Evolutionary conservation across 306 rosid species (phyloP).

Genomic region (Psophocarpus tetragonolobus): DNA sequence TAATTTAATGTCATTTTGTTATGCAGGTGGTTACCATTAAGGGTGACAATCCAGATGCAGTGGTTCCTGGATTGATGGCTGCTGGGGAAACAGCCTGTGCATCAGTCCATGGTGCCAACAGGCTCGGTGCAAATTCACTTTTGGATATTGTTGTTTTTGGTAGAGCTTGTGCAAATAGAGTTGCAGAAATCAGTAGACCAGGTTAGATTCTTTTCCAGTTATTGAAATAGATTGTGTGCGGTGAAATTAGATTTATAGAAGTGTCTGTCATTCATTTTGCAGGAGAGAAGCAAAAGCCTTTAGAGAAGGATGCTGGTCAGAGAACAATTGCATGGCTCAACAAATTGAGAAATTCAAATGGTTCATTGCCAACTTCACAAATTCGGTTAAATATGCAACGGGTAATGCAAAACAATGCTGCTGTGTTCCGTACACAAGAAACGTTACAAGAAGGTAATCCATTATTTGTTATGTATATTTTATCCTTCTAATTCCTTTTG

Average conservation of each 20-base stretch:
- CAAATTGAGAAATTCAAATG: slow-evolving; percentile 86
- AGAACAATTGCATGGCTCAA: slow-evolving; percentile 95
- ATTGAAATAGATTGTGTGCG: not conserved
- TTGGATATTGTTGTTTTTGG: slow-evolving; percentile 94
- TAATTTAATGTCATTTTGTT: slow-evolving; percentile 9
- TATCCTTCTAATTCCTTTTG: not conserved
- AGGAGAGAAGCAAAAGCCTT: slow-evolving; percentile 87
- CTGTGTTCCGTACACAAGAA: slow-evolving; percentile 97
- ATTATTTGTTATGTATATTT: not conserved
- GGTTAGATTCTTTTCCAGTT: slow-evolving; percentile 47
- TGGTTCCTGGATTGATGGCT: slow-evolving; percentile 84
- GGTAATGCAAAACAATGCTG: slow-evolving; percentile 95
- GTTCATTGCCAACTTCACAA: slow-evolving; percentile 75
- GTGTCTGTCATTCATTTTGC: slow-evolving; percentile 33
- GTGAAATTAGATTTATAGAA: not conserved
- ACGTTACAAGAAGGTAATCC: slow-evolving; percentile 82
- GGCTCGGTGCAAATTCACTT: slow-evolving; percentile 96
- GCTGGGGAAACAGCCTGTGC: slow-evolving; percentile 98
- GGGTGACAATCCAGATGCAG: slow-evolving; percentile 72
- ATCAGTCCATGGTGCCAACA: slow-evolving; percentile 90
- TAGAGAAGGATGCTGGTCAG: slow-evolving; percentile 89
- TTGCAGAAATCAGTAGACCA: slow-evolving; percentile 77
- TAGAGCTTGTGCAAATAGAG: slow-evolving; percentile 94
- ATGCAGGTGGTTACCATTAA: slow-evolving; percentile 70
- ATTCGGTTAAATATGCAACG: slow-evolving; percentile 95